Evolutionary conservation across 805 yeast genomes (phyloP), one percentile per base, ranked within the genome.

Genomic region (Candida schatavii): DNA sequence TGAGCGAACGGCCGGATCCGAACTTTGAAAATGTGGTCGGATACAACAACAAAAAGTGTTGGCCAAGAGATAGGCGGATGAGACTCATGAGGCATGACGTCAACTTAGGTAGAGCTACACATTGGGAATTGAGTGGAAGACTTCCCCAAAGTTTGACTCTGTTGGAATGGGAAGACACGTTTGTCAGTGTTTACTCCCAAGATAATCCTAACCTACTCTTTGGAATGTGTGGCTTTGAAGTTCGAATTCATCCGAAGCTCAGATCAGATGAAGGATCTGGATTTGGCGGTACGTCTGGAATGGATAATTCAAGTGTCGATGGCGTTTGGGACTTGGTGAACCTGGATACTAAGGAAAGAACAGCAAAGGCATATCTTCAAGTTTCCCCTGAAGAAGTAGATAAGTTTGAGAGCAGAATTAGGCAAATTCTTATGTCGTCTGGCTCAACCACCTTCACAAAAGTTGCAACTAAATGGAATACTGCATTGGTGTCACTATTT

Each of bases 41-140:
- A 0, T 91, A 89, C 61, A 86, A 85, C 54, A 91, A 88, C 51
- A 85, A 85, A 51, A 81, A 81, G 39, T 89, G 97, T 57, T 93
- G 99, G 99, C 97, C 99, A 3, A 69, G 86, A 35, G 98, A 93
- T 57, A 70, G 83, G 17, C 77, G 97, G 45, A 93, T 93, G 98
- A 78, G 88, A 49, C 64, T 93, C 38, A 82, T 90, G 81, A 74
- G 97, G 34, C 84, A 82, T 44, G 99, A 93, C 64, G 97, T 91
- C 3, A 86, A 88, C 50, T 70, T 93, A 4, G 99, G 98, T 2
- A 71, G 93, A 43, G 97, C 98, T 1, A 85, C 83, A 0, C 88
- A 85, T 57, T 88, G 97, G 96, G 97, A 93, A 59, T 65, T 93
- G 27, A 73, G 80, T 31, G 81, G 85, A 14, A 73, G 98, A 28